Evolutionary conservation across 805 yeast species (phyloP), one percentile per base, ranked within the genome.

Genomic region (Candida pseudoglaebosa): DNA sequence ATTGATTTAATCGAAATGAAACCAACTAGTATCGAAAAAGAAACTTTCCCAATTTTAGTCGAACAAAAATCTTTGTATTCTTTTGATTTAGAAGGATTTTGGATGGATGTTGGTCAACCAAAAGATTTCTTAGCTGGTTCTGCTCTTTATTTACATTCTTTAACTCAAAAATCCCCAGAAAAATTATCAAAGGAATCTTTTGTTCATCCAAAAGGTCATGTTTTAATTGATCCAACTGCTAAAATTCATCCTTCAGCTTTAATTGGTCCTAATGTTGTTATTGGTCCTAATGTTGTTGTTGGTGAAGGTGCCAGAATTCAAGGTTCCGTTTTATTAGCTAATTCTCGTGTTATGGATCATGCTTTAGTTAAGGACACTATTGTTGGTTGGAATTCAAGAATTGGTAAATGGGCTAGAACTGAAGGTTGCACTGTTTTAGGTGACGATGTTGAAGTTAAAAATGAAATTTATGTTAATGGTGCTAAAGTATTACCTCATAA

Each of bases 51-150:
- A 58, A 71, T 75, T 57, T 79, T 93, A 57, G 97, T 95, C 51
- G 95, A 86, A 70, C 73, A 83, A 62, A 89, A 84, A 61, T 77
- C 83, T 45, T 78, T 93, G 58, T 93, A 82, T 78, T 90, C 98
- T 39, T 93, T 86, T 61, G 99, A 93, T 70, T 80, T 93, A 61
- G 97, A 93, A 76, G 98, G 99, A 52, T 93, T 82, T 86, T 93
- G 99, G 99, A 93, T 93, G 99, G 99, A 93, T 70, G 97, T 93
- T 54, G 99, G 99, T 70, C 99, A 93, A 77, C 99, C 99, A 78
- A 93, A 91, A 80, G 99, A 93, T 72, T 93, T 89, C 82, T 72
- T 93, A 50, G 82, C 96, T 44, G 99, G 99, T 68, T 87, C 97
- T 57, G 81, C 89, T 54, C 75, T 91, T 49, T 93, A 90, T 78